Conservation (phyloP, 2,329 filamentous ascomycete species). For the Ceratocystis variospora region DNA sequence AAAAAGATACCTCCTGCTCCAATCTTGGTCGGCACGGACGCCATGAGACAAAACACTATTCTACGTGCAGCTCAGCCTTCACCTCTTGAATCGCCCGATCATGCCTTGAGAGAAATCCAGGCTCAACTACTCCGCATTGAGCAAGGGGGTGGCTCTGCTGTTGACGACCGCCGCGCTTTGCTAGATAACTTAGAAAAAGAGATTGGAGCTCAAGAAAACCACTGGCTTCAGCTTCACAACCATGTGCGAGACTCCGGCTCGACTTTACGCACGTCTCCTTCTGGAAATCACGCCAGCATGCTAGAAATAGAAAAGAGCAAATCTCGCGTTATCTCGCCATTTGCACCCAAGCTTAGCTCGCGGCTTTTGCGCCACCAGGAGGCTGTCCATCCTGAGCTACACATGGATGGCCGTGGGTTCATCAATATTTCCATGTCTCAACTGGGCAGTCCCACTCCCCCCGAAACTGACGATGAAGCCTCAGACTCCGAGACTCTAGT, state of each 20-base stretch:
- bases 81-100: slow-evolving; percentile 38
- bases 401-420: slow-evolving; percentile 9
- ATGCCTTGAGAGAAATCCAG: slow-evolving; percentile 37
- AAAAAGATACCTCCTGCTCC: slow-evolving; percentile 45
- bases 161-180: slow-evolving; percentile 26
- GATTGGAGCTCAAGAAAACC: slow-evolving; percentile 45
- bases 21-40: slow-evolving; percentile 34
- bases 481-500: slow-evolving; percentile 25
- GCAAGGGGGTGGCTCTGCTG: background rate
- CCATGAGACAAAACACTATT: slow-evolving; percentile 30
- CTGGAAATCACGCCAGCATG: slow-evolving; percentile 6
- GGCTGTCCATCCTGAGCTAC: slow-evolving; percentile 13
- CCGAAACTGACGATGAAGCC: slow-evolving; percentile 33
- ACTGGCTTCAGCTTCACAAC: slow-evolving; percentile 45
- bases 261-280: slow-evolving; percentile 28
- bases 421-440: slow-evolving; percentile 23
- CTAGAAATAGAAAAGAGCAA: background rate
- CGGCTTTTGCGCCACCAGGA: slow-evolving; percentile 12
- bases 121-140: slow-evolving; percentile 39
- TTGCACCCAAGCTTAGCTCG: slow-evolving; percentile 11
- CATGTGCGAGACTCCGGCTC: slow-evolving; percentile 40
- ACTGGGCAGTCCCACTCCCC: slow-evolving; percentile 40
- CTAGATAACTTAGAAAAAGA: slow-evolving; percentile 48
- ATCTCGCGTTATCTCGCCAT: slow-evolving; percentile 5
- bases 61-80: slow-evolving; percentile 37